Percentiles rank a stretch among this genome's conserved stretches.
phyloP scores from a whole-genome alignment of 257 asterid species.

The Salvia hispanica region DNA sequence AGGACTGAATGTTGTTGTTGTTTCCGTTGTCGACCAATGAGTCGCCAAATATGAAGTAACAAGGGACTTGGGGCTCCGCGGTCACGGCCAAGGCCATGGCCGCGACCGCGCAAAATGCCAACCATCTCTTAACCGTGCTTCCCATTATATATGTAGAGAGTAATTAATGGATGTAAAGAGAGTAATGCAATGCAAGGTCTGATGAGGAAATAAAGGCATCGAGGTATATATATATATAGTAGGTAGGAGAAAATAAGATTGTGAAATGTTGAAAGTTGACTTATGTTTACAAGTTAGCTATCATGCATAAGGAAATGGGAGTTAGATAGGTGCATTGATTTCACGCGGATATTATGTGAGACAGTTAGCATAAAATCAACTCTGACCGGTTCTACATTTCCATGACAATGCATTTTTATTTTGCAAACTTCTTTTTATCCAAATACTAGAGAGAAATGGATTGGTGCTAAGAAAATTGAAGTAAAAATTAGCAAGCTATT shows the following conservation, averaged over 20 bases:
- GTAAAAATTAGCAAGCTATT: too few species aligned
- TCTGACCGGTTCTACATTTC: slow-evolving; percentile 18
- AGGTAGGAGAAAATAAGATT: background rate
- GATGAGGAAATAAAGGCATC: slow-evolving; percentile 28
- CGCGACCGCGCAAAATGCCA: slow-evolving; percentile 28
- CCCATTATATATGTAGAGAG: slow-evolving; percentile 31
- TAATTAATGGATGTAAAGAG: slow-evolving; percentile 2
- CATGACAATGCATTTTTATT: slow-evolving; percentile 1
- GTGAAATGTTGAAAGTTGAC: slow-evolving; percentile 18
- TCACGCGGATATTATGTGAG: slow-evolving; percentile 52
- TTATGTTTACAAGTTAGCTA: background rate
- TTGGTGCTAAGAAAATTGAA: too few species aligned
- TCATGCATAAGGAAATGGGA: slow-evolving; percentile 25
- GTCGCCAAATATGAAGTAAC: slow-evolving; percentile 71
- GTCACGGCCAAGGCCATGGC: slow-evolving; percentile 10
- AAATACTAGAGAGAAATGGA: too few species aligned
- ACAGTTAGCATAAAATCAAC: background rate
- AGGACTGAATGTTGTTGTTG: slow-evolving; percentile 58
- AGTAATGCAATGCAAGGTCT: slow-evolving; percentile 4
- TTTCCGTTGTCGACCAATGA: slow-evolving; percentile 77
- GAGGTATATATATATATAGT: background rate
- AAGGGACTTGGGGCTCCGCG: slow-evolving; percentile 71
- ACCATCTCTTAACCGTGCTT: slow-evolving; percentile 32
- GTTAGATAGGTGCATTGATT: slow-evolving; percentile 51
- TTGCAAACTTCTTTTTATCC: too few species aligned